phyloP scores from a whole-genome alignment of 805 yeast genomes.

The Zygosaccharomyces bailii region DNA sequence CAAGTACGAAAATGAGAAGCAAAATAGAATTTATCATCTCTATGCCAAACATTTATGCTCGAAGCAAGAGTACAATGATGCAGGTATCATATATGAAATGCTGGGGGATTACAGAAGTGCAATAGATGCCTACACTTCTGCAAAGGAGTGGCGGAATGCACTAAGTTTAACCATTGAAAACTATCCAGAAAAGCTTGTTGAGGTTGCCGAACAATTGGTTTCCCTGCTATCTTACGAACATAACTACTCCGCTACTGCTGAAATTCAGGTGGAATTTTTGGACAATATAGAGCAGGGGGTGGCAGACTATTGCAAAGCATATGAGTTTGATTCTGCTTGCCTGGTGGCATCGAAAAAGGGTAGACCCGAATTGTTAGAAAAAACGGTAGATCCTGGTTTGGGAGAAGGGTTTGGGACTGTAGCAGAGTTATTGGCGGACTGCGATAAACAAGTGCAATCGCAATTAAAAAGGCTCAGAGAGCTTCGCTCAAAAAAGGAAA shows the following conservation, averaged over 20 bases:
- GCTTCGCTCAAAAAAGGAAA: conserved; percentile 73
- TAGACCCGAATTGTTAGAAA: conserved; percentile 46
- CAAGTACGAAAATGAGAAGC: conserved; percentile 53
- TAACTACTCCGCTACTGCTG: conserved; percentile 76
- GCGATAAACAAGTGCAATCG: conserved; percentile 77
- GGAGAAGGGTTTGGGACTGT: conserved; percentile 85
- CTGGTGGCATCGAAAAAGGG: conserved; percentile 52
- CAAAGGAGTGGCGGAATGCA: conserved; percentile 84
- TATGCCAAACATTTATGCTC: conserved; percentile 63
- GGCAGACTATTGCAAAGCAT: conserved; percentile 66
- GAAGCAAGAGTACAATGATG: conserved; percentile 59
- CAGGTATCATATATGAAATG: conserved; percentile 75
- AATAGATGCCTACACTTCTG: conserved; percentile 61
- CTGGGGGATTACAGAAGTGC: conserved; percentile 58
- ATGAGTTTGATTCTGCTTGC: conserved; percentile 71
- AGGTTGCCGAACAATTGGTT: conserved; percentile 59
- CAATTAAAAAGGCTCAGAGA: conserved; percentile 84
- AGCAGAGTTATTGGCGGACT: conserved; percentile 91
- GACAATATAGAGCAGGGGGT: conserved; percentile 61
- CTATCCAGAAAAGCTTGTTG: conserved; percentile 40
- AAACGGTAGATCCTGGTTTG: conserved; percentile 65
- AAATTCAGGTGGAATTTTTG: conserved; percentile 61
- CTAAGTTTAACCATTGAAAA: conserved; percentile 51
- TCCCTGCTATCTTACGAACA: conserved; percentile 61
- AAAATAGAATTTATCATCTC: conserved; percentile 49